Conservation (phyloP, 306 rosid genomes). For the Dryas alaskensis region DNA sequence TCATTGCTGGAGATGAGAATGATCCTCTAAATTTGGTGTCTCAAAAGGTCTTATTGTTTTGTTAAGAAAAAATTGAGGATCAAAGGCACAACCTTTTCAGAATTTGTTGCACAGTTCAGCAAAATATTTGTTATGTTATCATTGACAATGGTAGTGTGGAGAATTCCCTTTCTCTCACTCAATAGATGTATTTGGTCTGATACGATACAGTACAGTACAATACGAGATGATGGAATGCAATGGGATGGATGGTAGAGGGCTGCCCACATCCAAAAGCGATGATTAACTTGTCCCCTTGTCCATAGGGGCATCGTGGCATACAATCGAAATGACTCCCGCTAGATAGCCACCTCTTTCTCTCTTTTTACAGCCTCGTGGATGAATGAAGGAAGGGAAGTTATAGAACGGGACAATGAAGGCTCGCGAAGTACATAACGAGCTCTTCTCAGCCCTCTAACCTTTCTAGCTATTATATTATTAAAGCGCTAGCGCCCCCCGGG, state of each 20-base stretch:
- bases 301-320: conserved; percentile 8
- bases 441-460: conserved; percentile 11
- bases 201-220: background rate
- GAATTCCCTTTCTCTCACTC: background rate
- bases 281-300: conserved; percentile 13
- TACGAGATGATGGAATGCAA: background rate
- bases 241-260: background rate
- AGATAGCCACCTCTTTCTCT: conserved; percentile 10
- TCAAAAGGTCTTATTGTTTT: too few relatives aligned
- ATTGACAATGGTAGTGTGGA: too few relatives aligned
- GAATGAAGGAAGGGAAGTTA: conserved; percentile 14
- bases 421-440: background rate
- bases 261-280: background rate
- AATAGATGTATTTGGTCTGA: background rate
- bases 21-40: too few relatives aligned
- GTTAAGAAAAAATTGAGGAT: too few relatives aligned
- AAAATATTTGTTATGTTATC: too few relatives aligned
- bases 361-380: conserved; percentile 9
- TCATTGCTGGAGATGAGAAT: too few relatives aligned
- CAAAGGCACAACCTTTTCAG: too few relatives aligned
- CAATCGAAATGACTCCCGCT: background rate
- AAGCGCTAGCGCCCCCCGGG: background rate
- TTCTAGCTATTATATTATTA: conserved; percentile 7
- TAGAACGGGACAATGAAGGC: conserved; percentile 16
- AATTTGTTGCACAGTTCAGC: too few relatives aligned